Conservation (phyloP, 2,329 filamentous ascomycete genomes). For the Neodidymelliopsis sp. region DNA sequence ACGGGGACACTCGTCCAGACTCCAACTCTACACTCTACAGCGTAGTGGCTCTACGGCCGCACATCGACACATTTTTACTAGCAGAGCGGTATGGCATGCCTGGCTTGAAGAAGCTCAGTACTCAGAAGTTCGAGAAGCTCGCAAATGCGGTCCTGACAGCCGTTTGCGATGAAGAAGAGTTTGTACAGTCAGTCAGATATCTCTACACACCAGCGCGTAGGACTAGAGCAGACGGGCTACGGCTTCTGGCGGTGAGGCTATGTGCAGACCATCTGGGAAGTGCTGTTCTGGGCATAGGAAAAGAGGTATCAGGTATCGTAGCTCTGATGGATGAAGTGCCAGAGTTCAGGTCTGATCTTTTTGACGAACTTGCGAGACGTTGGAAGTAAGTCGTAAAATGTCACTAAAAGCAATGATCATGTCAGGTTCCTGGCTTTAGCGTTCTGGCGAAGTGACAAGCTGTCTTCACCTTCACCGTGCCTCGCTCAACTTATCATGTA, state of each 20-base stretch:
- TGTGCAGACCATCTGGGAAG: slow-evolving; percentile 41
- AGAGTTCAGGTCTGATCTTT: slow-evolving; percentile 40
- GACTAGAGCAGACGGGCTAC: slow-evolving; percentile 32
- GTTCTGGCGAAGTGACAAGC: background rate
- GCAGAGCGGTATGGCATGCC: slow-evolving; percentile 39
- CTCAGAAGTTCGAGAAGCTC: slow-evolving; percentile 38
- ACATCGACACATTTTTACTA: slow-evolving; percentile 40
- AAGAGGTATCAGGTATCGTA: slow-evolving; percentile 36
- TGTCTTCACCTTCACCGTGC: slow-evolving; percentile 7
- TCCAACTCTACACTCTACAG: slow-evolving; percentile 28
- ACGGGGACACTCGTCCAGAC: slow-evolving; percentile 33
- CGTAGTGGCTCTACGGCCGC: slow-evolving; percentile 32
- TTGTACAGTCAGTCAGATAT: slow-evolving; percentile 34
- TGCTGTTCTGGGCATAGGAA: slow-evolving; percentile 37
- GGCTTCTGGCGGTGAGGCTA: slow-evolving; percentile 31
- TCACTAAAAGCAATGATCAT: too few relatives aligned
- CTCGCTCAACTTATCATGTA: background rate
- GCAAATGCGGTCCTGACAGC: slow-evolving; percentile 29
- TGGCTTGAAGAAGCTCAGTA: slow-evolving; percentile 33
- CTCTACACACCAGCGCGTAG: slow-evolving; percentile 36
- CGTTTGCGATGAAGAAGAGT: slow-evolving; percentile 34
- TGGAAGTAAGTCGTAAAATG: slow-evolving; percentile 28
- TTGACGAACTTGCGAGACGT: slow-evolving; percentile 38
- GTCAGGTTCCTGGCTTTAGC: too few relatives aligned
- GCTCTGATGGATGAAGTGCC: slow-evolving; percentile 40